Base-by-base conservation (phyloP, 2,329 filamentous ascomycete species). In the Fusarium chaquense region DNA sequence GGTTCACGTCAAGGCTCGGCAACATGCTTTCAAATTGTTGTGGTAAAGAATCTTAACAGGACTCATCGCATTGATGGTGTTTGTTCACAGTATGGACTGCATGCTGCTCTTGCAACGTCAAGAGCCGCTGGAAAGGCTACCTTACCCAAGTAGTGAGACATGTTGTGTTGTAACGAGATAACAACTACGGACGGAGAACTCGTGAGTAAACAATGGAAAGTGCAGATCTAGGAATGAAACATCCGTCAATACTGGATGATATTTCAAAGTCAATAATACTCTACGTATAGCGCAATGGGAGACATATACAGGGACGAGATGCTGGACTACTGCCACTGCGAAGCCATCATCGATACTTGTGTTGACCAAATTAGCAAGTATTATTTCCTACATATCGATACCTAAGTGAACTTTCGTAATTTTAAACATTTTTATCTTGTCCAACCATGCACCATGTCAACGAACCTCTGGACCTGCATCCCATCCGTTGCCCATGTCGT, bases 11-110 rank as follows among this genome's bases (percentile, higher is more conserved):
- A 97, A 81, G 93, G 93, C 72, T 86, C 87, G 72, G 93, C 93
- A 58, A 93, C 92, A 33, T 96, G 93, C 86, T 97, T 89, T 85
- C 93, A 97, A 84, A 92, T 97, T 75, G 90, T 90, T 20, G 83
- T 93, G 63, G 91, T 95, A 80, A 97, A 97, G 89, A 97, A 97
- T 84, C 86, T 97, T 81, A 97, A 97, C 84, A 90, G 91, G 36
- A 93, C 89, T 33, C 93, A 97, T 83, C 91, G 93, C 72, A 83
- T 95, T 69, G 89, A 95, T 73, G 93, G 93, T 45, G 85, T 95
- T 69, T 76, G 82, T 20, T 87, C 85, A 28, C 92, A 95, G 77
- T 92, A 86, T 76, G 90, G 86, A 49, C 86, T 97, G 44, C 80
- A 82, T 43, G 92, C 88, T 57, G 91, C 93, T 20, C 76, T 82